Conservation (phyloP, 345 rosid genomes). For the Toxicodendron radicans region DNA sequence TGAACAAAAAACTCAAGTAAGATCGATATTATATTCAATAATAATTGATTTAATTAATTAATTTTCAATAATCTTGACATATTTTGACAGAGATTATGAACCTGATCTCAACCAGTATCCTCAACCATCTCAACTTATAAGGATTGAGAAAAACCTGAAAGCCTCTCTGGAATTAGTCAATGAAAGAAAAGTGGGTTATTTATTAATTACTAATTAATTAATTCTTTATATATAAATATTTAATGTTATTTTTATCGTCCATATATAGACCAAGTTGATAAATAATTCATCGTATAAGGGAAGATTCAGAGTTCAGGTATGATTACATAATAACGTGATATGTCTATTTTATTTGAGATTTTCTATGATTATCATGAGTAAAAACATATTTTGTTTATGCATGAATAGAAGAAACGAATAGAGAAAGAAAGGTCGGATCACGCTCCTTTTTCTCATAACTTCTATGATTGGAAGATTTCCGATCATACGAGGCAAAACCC, state of each 20-base stretch:
- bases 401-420: not conserved
- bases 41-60: too few species aligned
- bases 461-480: not conserved
- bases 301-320: not conserved
- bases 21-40: too few species aligned
- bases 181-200: constrained; percentile 9
- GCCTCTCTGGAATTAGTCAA: constrained; percentile 7
- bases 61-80: not conserved
- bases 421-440: not conserved
- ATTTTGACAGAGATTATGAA: constrained; percentile 16
- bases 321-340: too few species aligned
- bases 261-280: constrained; percentile 16
- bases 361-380: too few species aligned
- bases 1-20: constrained; percentile 18
- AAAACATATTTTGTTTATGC: not conserved
- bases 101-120: constrained; percentile 3
- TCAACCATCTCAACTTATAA: constrained; percentile 7
- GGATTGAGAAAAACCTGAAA: constrained; percentile 16
- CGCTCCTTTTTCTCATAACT: not conserved
- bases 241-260: not conserved
- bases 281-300: not conserved
- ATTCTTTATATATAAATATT: not conserved
- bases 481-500: not conserved
- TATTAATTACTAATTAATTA: not conserved
- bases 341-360: not conserved